Conservation (phyloP, 2,329 filamentous ascomycete genomes). For the Alternaria arborescens region DNA sequence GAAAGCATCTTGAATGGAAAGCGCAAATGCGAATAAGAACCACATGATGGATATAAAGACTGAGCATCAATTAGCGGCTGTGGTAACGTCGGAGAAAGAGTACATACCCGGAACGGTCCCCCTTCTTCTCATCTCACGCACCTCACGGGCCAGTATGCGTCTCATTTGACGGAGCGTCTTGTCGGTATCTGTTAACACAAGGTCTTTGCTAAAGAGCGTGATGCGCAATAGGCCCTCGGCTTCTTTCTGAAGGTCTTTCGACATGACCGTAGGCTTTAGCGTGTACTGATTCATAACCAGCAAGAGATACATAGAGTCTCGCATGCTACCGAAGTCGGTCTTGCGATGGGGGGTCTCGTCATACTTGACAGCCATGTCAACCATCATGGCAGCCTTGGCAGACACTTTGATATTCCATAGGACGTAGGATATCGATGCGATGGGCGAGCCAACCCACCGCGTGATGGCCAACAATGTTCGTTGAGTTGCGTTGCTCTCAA, state of each 20-base stretch:
- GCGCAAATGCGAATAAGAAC: slow-evolving; percentile 53
- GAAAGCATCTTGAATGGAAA: slow-evolving; percentile 51
- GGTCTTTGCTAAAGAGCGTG: slow-evolving; percentile 52
- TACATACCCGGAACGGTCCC: slow-evolving; percentile 49
- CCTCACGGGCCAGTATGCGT: slow-evolving; percentile 49
- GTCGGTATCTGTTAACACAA: slow-evolving; percentile 39
- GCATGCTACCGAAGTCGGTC: slow-evolving; percentile 49
- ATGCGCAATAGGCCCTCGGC: slow-evolving; percentile 53
- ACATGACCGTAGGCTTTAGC: slow-evolving; percentile 39
- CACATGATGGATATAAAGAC: slow-evolving; percentile 55
- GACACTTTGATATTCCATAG: slow-evolving; percentile 54
- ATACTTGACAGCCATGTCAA: slow-evolving; percentile 51
- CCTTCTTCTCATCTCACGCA: slow-evolving; percentile 53
- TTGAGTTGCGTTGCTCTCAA: slow-evolving; percentile 51
- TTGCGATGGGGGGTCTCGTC: slow-evolving; percentile 36
- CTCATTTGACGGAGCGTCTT: slow-evolving; percentile 46
- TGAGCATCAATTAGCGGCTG: slow-evolving; percentile 4
- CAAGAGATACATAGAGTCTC: slow-evolving; percentile 57
- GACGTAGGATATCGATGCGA: slow-evolving; percentile 49
- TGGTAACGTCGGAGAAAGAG: rapidly evolving
- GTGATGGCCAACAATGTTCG: slow-evolving; percentile 49
- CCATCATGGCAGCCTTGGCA: slow-evolving; percentile 52
- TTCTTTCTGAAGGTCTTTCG: slow-evolving; percentile 31
- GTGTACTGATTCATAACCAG: slow-evolving; percentile 58
- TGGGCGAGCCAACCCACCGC: slow-evolving; percentile 51